Evolutionary conservation across 2,329 filamentous ascomycete species (phyloP), one percentile per base, ranked within the genome.

Genomic region (Colletotrichum abscissum): DNA sequence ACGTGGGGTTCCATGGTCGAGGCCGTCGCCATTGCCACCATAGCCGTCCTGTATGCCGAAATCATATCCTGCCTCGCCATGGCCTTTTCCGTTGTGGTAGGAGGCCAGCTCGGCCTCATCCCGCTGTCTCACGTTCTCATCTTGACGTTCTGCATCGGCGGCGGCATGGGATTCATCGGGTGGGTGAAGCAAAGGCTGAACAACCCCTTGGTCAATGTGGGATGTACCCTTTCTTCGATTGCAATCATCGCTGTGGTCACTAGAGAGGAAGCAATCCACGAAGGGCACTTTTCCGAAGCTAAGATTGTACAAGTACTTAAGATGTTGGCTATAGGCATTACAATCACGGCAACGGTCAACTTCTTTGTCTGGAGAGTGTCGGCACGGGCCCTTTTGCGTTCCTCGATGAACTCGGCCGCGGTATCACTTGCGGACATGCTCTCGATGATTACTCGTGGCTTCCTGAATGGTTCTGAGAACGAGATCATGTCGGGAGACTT

Each of bases 1-100:
- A 94, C 94, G 22, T 90, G 92, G 30, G 96, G 96, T 1, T 97
- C 94, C 76, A 98, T 98, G 95, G 89, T 94, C 71, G 94, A 98
- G 82, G 95, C 95, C 3, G 89, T 93, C 12, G 84, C 95, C 42
- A 91, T 97, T 71, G 94, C 94, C 6, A 84, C 94, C 49, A 86
- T 93, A 42, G 95, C 95, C 1, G 94, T 98, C 73, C 83, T 92
- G 49, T 98, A 97, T 64, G 84, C 84, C 4, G 82, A 83, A 69
- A 85, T 95, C 52, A 86, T 98, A 49, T 94, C 92, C 6, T 89
- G 97, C 67, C 88, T 94, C 56, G 97, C 95, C 78, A 98, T 98
- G 96, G 93, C 89, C n/a, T 90, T 96, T 2, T 94, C 94, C 3
- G 92, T 95, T 58, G 49, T 76, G n/a, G 69, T 75, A 9, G 74